Conservation (phyloP, 306 rosid species). For the Adenanthera pavonina region DNA sequence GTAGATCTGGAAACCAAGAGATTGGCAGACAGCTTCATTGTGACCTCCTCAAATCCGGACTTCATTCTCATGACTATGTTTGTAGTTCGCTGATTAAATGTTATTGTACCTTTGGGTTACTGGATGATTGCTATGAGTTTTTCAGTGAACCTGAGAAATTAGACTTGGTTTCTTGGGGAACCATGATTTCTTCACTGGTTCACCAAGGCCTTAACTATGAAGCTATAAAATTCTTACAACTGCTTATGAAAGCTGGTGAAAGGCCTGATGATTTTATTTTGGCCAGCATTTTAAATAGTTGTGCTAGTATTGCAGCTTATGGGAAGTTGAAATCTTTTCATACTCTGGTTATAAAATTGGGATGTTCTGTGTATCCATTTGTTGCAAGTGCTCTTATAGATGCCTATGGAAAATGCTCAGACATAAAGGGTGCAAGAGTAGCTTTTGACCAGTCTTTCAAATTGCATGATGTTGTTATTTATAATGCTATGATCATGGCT, state of each 20-base stretch:
- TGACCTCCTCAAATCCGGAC: conserved; percentile 50
- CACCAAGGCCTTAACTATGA: conserved; percentile 48
- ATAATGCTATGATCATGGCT: conserved; percentile 61
- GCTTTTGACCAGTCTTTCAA: conserved; percentile 42
- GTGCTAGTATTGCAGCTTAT: conserved; percentile 51
- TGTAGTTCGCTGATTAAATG: conserved; percentile 55
- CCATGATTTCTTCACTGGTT: conserved; percentile 56
- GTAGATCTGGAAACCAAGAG: conserved; percentile 37
- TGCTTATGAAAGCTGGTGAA: conserved; percentile 47
- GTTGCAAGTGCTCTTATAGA: conserved; percentile 64
- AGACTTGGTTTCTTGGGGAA: conserved; percentile 55
- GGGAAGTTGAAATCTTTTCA: conserved; percentile 49
- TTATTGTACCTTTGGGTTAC: conserved; percentile 49
- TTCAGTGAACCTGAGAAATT: conserved; percentile 44
- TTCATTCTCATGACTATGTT: conserved; percentile 48
- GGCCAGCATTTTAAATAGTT: conserved; percentile 58
- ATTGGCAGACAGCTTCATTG: conserved; percentile 56
- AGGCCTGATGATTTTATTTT: conserved; percentile 60
- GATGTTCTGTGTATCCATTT: conserved; percentile 48
- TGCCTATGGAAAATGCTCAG: conserved; percentile 69
- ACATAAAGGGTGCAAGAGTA: conserved; percentile 47
- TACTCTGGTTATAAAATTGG: conserved; percentile 53
- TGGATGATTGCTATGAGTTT: conserved; percentile 53
- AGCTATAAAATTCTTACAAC: conserved; percentile 46
- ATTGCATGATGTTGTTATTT: conserved; percentile 52